A percentile compares a stretch with the other conserved stretches of the same genome.
Evolutionary conservation across 441 rosid genomes (phyloP).

Genomic region (Bruguiera hainesii): DNA sequence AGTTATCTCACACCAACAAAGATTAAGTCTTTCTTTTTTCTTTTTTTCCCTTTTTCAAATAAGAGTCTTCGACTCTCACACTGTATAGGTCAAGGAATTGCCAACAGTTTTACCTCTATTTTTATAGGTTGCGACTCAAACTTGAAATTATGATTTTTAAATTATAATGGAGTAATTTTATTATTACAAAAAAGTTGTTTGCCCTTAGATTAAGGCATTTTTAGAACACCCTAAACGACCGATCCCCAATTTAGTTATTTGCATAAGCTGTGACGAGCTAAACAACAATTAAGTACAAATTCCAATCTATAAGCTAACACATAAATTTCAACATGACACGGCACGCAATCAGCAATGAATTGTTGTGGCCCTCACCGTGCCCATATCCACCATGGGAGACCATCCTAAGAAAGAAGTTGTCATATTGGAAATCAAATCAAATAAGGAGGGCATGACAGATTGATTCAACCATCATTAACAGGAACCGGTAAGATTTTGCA

Average conservation of each 20-base stretch:
- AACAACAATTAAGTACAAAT: constrained; percentile 23
- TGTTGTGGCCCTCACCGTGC: not conserved
- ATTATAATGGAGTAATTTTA: too few relatives aligned
- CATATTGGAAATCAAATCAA: constrained; percentile 21
- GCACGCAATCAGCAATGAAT: constrained; percentile 22
- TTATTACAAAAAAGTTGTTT: too few relatives aligned
- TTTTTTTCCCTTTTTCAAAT: too few relatives aligned
- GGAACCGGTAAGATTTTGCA: constrained; percentile 10
- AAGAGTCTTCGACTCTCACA: too few relatives aligned
- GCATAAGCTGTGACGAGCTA: constrained; percentile 15
- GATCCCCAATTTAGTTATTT: constrained; percentile 16
- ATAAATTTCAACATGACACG: constrained; percentile 29
- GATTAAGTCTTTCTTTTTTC: too few relatives aligned
- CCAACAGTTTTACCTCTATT: too few relatives aligned
- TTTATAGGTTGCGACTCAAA: too few relatives aligned
- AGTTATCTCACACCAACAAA: too few relatives aligned
- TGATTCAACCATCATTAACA: constrained; percentile 15
- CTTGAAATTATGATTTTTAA: too few relatives aligned
- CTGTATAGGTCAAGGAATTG: too few relatives aligned
- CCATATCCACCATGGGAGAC: constrained; percentile 14
- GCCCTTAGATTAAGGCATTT: not conserved
- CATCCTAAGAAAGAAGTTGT: constrained; percentile 8
- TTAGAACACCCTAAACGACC: constrained; percentile 10
- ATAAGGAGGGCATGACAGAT: constrained; percentile 24
- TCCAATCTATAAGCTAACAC: constrained; percentile 14